A percentile compares a stretch with the other conserved stretches of the same genome.
Conservation (phyloP, 2,329 filamentous ascomycete species). For the Fusarium albosuccineum region DNA sequence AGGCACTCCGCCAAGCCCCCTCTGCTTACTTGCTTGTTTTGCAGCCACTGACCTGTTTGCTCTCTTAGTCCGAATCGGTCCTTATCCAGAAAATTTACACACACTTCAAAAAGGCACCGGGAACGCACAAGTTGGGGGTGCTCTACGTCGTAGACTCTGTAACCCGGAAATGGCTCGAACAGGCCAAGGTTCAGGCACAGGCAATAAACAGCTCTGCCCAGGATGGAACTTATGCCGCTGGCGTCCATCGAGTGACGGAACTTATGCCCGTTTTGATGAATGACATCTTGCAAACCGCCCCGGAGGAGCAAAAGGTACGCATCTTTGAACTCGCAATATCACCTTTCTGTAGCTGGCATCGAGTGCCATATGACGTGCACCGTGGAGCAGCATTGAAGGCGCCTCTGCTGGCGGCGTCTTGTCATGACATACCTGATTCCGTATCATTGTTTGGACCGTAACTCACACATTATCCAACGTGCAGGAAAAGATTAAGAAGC, state of each 20-base stretch:
- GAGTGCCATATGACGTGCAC: slow-evolving; percentile 29
- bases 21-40: not conserved
- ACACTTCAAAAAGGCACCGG: slow-evolving; percentile 94
- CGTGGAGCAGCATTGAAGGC: slow-evolving; percentile 29
- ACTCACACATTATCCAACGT: slow-evolving; percentile 59
- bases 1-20: slow-evolving; percentile 27
- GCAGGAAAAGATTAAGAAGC: slow-evolving; percentile 94
- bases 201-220: slow-evolving; percentile 82
- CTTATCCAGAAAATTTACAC: slow-evolving; percentile 97
- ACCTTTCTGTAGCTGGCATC: slow-evolving; percentile 41
- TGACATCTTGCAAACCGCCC: slow-evolving; percentile 90
- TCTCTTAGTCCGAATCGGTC: slow-evolving; percentile 85
- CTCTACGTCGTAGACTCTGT: slow-evolving; percentile 99
- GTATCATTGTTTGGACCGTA: slow-evolving; percentile 46
- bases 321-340: slow-evolving; percentile 46
- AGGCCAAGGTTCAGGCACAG: slow-evolving; percentile 88
- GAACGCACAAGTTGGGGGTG: slow-evolving; percentile 97
- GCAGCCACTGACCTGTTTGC: slow-evolving; percentile 38
- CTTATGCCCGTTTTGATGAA: slow-evolving; percentile 94
- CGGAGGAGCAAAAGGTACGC: slow-evolving; percentile 97
- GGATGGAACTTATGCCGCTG: slow-evolving; percentile 94
- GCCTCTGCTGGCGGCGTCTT: slow-evolving; percentile 19
- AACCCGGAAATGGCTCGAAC: slow-evolving; percentile 98
- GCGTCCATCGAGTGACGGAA: slow-evolving; percentile 96
- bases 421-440: slow-evolving; percentile 36